A percentile compares a stretch with the other conserved stretches of the same genome.
These are phyloP conservation scores for Spinacia oleracea DNA, from an alignment of 179 eudicot species.

Conservation along the genomic window DNA sequence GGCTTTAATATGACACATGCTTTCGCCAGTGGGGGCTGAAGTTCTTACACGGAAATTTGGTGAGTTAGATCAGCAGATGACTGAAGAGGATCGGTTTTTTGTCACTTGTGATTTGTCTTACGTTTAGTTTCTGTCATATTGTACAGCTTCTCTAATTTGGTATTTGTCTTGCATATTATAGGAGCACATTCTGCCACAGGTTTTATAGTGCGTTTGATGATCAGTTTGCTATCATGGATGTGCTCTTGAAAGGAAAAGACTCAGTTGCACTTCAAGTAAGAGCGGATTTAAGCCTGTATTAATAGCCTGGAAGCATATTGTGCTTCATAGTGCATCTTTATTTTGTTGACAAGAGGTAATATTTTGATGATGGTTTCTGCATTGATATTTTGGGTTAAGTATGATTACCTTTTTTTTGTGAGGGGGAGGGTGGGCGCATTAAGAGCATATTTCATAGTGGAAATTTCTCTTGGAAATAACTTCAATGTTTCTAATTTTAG, in stretches of 20 bases:
- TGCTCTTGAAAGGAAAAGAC: slow-evolving; percentile 77
- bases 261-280: slow-evolving; percentile 73
- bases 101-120: slow-evolving; percentile 1
- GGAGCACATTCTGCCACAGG: slow-evolving; percentile 60
- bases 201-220: slow-evolving; percentile 80
- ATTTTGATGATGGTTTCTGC: too few species aligned
- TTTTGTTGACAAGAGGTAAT: too few species aligned
- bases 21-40: slow-evolving; percentile 84
- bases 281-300: background rate
- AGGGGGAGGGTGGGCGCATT: too few species aligned
- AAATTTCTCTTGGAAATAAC: slow-evolving; percentile 3
- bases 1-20: slow-evolving; percentile 69
- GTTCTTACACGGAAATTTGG: slow-evolving; percentile 75
- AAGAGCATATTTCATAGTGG: too few species aligned
- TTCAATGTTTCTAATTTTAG: too few species aligned
- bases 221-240: slow-evolving; percentile 67
- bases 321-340: background rate
- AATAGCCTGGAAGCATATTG: background rate
- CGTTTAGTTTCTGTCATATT: slow-evolving; percentile 2
- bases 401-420: too few species aligned
- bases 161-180: too few species aligned
- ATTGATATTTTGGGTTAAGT: too few species aligned
- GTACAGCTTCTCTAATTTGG: slow-evolving; percentile 21
- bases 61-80: slow-evolving; percentile 62
- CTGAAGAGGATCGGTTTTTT: slow-evolving; percentile 60